Evolutionary conservation across 768 basidiomycete genomes (phyloP).

Genomic region (Mycena rebaudengoi): DNA sequence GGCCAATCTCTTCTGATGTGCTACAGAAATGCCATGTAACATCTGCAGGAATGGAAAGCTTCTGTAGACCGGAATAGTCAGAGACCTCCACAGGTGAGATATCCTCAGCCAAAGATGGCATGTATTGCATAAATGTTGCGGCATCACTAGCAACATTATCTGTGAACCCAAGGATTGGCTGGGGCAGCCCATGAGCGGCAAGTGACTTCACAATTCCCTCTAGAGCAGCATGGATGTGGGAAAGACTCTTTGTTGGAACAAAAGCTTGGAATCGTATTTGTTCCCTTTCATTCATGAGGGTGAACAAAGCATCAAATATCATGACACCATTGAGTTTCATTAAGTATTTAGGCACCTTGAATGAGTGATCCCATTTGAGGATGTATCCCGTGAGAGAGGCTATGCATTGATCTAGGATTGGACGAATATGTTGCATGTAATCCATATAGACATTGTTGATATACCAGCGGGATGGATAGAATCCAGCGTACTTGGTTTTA

Average conservation of each 20-base stretch:
- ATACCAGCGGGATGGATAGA: neutral
- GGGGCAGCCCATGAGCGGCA: constrained; percentile 13
- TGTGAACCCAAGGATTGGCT: constrained; percentile 14
- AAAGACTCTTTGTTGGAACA: constrained; percentile 23
- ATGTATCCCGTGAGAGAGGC: neutral
- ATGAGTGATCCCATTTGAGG: neutral
- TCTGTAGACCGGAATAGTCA: neutral
- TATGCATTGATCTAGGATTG: constrained; percentile 26
- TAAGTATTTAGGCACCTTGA: neutral
- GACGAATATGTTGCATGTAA: constrained; percentile 24
- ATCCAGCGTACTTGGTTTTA: constrained; percentile 15
- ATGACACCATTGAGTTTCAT: neutral
- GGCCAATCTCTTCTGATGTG: neutral
- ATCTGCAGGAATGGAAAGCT: neutral
- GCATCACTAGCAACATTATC: constrained; percentile 22
- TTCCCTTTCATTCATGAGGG: constrained; percentile 27
- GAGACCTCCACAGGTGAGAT: neutral
- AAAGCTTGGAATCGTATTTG: constrained; percentile 13
- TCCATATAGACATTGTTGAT: constrained; percentile 15
- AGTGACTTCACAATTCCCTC: constrained; percentile 19
- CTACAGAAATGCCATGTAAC: neutral
- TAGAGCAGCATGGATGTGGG: constrained; percentile 15
- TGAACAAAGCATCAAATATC: constrained; percentile 15
- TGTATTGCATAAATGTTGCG: constrained; percentile 21
- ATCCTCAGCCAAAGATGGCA: constrained; percentile 23